These are phyloP conservation scores for Plasmodium coatneyi DNA, from an alignment of 169 alveolate genomes.

Conservation along the genomic window DNA sequence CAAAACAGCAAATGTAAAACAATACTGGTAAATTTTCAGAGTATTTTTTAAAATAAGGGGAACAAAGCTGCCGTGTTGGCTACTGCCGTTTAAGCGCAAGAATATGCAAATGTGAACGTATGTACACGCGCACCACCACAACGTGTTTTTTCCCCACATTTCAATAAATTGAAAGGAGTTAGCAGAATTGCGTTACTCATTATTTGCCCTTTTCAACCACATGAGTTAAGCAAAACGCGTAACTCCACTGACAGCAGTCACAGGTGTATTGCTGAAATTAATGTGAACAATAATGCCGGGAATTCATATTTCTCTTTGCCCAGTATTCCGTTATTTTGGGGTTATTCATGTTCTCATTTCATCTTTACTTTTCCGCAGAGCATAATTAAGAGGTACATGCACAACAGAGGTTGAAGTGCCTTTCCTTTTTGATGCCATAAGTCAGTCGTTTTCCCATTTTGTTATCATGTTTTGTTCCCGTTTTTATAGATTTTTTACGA, in stretches of 20 bases:
- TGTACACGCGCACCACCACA: background rate
- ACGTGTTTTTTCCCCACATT: background rate
- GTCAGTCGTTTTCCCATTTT: background rate
- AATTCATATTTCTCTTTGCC: slow-evolving; percentile 8
- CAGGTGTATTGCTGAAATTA: background rate
- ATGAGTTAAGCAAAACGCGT: background rate
- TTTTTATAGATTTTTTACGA: background rate
- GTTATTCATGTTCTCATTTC: slow-evolving; percentile 46
- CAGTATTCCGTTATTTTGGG: slow-evolving; percentile 71
- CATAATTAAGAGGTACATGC: background rate
- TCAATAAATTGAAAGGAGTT: background rate
- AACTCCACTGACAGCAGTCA: background rate
- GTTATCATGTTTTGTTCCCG: background rate
- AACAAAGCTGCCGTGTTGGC: background rate
- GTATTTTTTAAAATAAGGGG: background rate
- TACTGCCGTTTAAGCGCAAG: background rate
- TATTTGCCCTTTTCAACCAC: background rate
- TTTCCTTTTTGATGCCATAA: background rate
- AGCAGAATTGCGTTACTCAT: background rate
- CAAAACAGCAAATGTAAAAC: background rate
- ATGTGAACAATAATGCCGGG: background rate
- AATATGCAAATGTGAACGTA: background rate
- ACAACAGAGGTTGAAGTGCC: background rate
- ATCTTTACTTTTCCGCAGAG: background rate
- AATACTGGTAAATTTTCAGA: background rate